These are phyloP conservation scores for Spergularia marina DNA, from an alignment of 148 eudicot species.

Conservation along the genomic window DNA sequence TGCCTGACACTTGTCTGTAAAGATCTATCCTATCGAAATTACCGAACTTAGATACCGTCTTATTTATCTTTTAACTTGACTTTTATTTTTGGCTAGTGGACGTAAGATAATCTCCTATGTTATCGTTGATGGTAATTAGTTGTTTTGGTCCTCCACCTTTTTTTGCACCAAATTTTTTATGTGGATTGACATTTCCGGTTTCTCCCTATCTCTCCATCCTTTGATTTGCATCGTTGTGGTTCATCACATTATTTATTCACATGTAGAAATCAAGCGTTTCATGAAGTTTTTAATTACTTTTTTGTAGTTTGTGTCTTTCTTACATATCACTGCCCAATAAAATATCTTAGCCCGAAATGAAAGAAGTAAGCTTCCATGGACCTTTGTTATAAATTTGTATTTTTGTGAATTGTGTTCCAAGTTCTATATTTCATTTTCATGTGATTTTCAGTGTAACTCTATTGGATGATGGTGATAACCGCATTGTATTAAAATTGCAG, in stretches of 20 bases:
- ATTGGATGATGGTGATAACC: not conserved
- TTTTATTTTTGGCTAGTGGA: too few species aligned
- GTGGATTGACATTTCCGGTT: not conserved
- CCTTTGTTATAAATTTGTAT: too few species aligned
- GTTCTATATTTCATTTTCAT: too few species aligned
- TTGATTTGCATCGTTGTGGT: not conserved
- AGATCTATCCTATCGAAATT: too few species aligned
- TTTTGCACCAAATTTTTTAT: not conserved
- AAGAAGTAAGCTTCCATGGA: too few species aligned
- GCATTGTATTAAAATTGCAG: conserved; percentile 37
- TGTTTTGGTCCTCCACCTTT: not conserved
- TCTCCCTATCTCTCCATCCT: not conserved
- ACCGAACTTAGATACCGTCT: too few species aligned
- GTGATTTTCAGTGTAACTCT: not conserved
- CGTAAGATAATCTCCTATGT: too few species aligned
- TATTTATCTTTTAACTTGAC: too few species aligned
- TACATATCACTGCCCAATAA: too few species aligned
- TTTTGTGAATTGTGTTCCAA: not conserved
- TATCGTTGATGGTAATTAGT: not conserved
- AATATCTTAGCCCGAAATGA: too few species aligned
- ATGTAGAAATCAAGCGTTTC: too few species aligned
- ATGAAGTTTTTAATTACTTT: not conserved
- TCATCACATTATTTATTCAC: not conserved
- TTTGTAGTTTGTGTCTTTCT: not conserved
- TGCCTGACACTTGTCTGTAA: too few species aligned